These are phyloP conservation scores for Areca catechu DNA, from an alignment of 176 grass and related monocot species.

Conservation along the genomic window DNA sequence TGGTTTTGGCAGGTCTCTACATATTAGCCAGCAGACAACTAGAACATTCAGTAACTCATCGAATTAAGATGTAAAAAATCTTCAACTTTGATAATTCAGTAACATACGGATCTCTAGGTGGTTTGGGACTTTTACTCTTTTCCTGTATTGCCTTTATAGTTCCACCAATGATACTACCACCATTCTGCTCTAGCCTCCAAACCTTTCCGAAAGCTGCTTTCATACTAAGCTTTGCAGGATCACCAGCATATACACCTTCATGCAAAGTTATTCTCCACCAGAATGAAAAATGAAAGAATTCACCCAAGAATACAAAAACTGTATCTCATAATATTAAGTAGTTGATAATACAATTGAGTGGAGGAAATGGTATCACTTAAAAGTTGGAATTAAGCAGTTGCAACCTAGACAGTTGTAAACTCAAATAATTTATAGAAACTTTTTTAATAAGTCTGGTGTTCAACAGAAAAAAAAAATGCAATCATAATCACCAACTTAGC, in stretches of 20 bases:
- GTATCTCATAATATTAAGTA: too few relatives aligned
- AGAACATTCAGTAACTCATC: neutral
- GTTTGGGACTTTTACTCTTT: conserved; percentile 48
- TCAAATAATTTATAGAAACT: too few relatives aligned
- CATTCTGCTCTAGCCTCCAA: conserved; percentile 66
- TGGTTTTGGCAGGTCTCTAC: conserved; percentile 58
- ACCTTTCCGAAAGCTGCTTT: conserved; percentile 95
- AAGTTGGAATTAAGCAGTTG: too few relatives aligned
- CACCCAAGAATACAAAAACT: too few relatives aligned
- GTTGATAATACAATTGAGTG: too few relatives aligned
- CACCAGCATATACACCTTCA: conserved; percentile 85
- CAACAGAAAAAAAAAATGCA: too few relatives aligned
- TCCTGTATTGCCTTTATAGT: conserved; percentile 91
- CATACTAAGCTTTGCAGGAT: conserved; percentile 89
- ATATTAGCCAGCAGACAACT: conserved; percentile 9
- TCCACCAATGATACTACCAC: conserved; percentile 87
- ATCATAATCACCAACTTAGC: too few relatives aligned
- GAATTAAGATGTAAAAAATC: conserved; percentile 5
- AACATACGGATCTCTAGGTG: conserved; percentile 60
- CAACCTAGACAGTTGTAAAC: too few relatives aligned
- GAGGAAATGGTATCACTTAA: too few relatives aligned
- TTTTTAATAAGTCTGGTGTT: too few relatives aligned
- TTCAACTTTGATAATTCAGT: neutral
- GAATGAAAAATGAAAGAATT: neutral
- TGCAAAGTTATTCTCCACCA: neutral